A percentile compares a stretch with the other conserved stretches of the same genome.
Conservation (phyloP, 1,284 basidiomycete genomes). For the Sanguinoderma infundibulare region DNA sequence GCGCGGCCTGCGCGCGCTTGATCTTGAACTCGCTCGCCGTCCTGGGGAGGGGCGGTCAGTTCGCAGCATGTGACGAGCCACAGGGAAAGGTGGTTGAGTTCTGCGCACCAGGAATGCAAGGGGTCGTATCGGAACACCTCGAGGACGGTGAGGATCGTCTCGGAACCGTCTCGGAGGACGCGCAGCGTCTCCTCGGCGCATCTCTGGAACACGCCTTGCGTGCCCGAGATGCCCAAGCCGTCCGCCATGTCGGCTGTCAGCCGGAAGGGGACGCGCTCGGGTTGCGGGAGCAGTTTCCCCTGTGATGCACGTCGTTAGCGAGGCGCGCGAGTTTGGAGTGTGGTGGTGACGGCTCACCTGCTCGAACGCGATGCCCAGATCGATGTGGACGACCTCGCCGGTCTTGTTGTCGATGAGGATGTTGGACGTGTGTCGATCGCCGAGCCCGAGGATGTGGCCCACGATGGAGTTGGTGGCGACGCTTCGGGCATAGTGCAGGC, state of each 20-base stretch:
- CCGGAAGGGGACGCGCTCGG: conserved; percentile 94
- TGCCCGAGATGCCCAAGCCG: conserved; percentile 89
- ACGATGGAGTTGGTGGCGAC: conserved; percentile 95
- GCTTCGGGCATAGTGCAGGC: conserved; percentile 89
- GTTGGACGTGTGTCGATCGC: conserved; percentile 93
- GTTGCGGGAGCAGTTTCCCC: conserved; percentile 84
- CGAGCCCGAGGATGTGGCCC: conserved; percentile 91
- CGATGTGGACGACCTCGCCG: conserved; percentile 95
- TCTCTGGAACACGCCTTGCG: conserved; percentile 93
- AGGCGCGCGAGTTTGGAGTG: background rate
- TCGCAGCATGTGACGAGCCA: background rate
- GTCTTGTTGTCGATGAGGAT: conserved; percentile 86
- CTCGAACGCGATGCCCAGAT: conserved; percentile 96
- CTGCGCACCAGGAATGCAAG: conserved; percentile 83
- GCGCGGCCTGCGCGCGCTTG: conserved; percentile 54
- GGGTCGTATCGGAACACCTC: conserved; percentile 99
- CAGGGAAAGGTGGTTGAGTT: background rate
- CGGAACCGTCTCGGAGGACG: conserved; percentile 84
- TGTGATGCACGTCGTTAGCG: conserved; percentile 37
- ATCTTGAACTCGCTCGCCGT: conserved; percentile 76
- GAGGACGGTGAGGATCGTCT: conserved; percentile 91
- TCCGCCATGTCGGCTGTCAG: conserved; percentile 94
- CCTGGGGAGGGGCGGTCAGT: conserved; percentile 47
- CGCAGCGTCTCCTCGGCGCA: conserved; percentile 95
- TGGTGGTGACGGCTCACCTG: conserved; percentile 76